Base-by-base conservation (phyloP, 2,329 filamentous ascomycete genomes). In the Colletotrichum siamense region DNA sequence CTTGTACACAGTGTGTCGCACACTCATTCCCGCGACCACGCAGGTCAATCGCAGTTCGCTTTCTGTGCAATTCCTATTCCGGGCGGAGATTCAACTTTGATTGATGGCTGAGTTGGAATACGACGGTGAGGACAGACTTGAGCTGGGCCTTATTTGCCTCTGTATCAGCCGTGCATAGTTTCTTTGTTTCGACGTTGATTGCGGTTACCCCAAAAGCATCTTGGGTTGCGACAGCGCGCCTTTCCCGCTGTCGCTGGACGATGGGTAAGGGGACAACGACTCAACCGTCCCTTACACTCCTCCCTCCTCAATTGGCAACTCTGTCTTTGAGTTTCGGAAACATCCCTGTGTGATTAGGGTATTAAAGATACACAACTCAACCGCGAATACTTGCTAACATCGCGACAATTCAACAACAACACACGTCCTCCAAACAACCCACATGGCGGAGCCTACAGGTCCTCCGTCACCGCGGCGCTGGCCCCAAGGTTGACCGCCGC, bases 1-100 rank as follows among this genome's bases (percentile, higher is more conserved):
- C 15, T 39, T 75, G 68, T 72, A 75, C 49, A 75, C 72, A 75
- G 72, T 75, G 72, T 52, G 49, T 39, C 49, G 18, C 49, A 26
- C 5, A 18, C 6, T 4, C 15, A 10, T 15, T 16, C 22, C 15
- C 8, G n/a, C 36, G 24, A 44, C 22, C 26, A 26, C 22, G 22
- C 36, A 22, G 36, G 22, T 44, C 55, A 15, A 24, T 26, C 16
- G 16, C 26, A 59, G n/a, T 52, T 22, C 44, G 55, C 16, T 59
- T 59, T 16, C 22, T 22, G 18, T 55, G 8, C 34, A 16, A 39
- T 61, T 71, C 52, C 59, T 52, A 22, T 57, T 59, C 24, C 28
- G 71, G 32, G 30, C 10, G 3, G n/a, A 30, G 39, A 32, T 16
- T 49, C 34, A 44, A 34, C 34, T 39, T 36, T 36, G 22, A 22